Evolutionary conservation across 2,329 filamentous ascomycete genomes (phyloP).

Genomic region (Fonsecaea pugnacius): DNA sequence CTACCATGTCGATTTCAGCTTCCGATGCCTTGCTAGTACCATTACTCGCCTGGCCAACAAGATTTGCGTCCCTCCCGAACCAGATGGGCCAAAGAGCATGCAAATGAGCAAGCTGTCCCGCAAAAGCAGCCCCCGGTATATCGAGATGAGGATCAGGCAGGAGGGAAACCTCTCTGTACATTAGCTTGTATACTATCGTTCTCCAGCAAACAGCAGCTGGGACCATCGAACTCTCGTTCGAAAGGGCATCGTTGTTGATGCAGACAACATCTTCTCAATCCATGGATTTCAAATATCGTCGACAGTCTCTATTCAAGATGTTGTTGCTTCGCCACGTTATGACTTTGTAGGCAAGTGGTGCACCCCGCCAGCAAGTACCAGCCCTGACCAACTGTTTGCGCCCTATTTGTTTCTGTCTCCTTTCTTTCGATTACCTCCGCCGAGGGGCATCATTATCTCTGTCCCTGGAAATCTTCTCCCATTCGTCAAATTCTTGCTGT

Average conservation of each 20-base stretch:
- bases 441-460: constrained; percentile 29
- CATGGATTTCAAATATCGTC: constrained; percentile 20
- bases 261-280: constrained; percentile 22
- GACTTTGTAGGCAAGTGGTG: background rate
- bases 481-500: constrained; percentile 63
- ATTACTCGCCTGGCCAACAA: background rate
- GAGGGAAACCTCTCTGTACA: constrained; percentile 26
- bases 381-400: background rate
- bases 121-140: background rate
- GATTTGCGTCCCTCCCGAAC: background rate
- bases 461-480: constrained; percentile 48
- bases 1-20: background rate
- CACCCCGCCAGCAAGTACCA: no score
- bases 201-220: background rate
- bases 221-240: background rate
- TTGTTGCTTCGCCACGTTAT: constrained; percentile 5
- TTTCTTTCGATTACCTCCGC: constrained; percentile 20
- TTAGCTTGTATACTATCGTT: constrained; percentile 42
- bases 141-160: background rate
- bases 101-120: background rate
- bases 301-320: constrained; percentile 30
- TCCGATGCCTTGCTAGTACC: background rate
- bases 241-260: constrained; percentile 9
- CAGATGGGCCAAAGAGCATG: background rate
- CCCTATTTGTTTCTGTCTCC: background rate